A percentile compares a stretch with the other conserved stretches of the same genome.
Evolutionary conservation across 2,329 filamentous ascomycete genomes (phyloP).

Genomic region (Phialophora macrospora): DNA sequence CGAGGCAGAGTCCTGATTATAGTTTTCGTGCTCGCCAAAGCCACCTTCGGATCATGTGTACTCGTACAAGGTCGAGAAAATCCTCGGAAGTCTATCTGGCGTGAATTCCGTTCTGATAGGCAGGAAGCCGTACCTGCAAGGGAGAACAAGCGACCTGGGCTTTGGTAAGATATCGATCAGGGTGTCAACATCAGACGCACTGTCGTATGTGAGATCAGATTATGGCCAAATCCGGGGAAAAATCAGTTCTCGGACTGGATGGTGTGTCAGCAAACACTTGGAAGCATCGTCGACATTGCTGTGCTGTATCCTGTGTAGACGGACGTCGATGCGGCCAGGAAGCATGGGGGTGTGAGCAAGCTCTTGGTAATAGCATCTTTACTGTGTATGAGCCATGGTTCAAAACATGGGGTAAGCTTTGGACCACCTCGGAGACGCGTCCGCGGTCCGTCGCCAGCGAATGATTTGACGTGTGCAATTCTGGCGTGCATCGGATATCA

Average conservation of each 20-base stretch:
- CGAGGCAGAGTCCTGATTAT: not conserved
- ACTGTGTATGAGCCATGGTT: too few species aligned
- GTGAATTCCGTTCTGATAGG: not conserved
- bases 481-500: not conserved
- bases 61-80: not conserved
- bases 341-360: not conserved
- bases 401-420: not conserved
- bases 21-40: not conserved
- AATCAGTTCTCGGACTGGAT: not conserved
- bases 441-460: not conserved
- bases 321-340: not conserved
- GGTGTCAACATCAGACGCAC: not conserved
- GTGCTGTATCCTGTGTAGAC: not conserved
- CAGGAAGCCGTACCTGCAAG: slow-evolving; percentile 4
- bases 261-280: not conserved
- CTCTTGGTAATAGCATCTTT: slow-evolving; percentile 1
- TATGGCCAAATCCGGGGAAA: not conserved
- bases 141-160: not conserved
- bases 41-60: not conserved
- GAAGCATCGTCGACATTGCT: not conserved
- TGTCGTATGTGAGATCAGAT: slow-evolving; percentile 16
- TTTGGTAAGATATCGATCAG: not conserved
- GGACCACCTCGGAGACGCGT: not conserved
- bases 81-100: not conserved
- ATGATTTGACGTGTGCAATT: not conserved